Evolutionary conservation across 2,329 filamentous ascomycete genomes (phyloP), one percentile per base, ranked within the genome.

Genomic region (Salinomyces thailandicus): DNA sequence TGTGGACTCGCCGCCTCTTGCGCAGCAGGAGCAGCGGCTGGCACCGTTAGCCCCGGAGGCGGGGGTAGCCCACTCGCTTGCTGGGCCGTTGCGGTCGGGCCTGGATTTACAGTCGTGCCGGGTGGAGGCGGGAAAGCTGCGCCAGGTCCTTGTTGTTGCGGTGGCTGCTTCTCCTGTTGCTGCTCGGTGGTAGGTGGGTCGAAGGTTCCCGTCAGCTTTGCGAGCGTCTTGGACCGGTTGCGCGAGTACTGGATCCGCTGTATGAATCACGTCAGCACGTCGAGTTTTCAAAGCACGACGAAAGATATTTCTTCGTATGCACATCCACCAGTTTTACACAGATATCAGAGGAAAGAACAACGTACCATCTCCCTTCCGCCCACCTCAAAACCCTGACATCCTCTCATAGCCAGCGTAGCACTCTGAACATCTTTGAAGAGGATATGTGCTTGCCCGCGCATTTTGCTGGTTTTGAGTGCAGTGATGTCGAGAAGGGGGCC

Each of bases 391-490:
- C 84, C 85, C 50, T 96, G 81, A 32, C 95, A 67, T 8, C 84
- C 78, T 47, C 89, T 72, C 85, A 98, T 85, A 2, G 91, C 91
- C 57, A 94, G 85, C 16, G 87, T 94, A 35, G 86, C 85, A n/a
- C 85, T 78, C 48, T 94, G 82, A 20, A 89, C 70, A 58, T 98
- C 89, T 40, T 84, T 76, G 59, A 86, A 96, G 11, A 91, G 82
- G 42, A 98, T 69, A 55, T 96, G 91, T 43, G 91, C 91, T 63
- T 98, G 91, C 3, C 91, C 91, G 33, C 91, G 81, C 87, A 96
- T 95, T 64, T 85, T 85, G 59, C 72, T 71, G 1, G 85, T 93
- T 66, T 86, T 93, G 50, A 95, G 69, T 18, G 85, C 84, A 33
- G 95, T 82, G 14, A 98, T 76, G 58, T 98, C 91, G 40, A 98